These are phyloP conservation scores for Heliamphora exappendiculata DNA, from an alignment of 148 eudicot genomes.

Conservation along the genomic window DNA sequence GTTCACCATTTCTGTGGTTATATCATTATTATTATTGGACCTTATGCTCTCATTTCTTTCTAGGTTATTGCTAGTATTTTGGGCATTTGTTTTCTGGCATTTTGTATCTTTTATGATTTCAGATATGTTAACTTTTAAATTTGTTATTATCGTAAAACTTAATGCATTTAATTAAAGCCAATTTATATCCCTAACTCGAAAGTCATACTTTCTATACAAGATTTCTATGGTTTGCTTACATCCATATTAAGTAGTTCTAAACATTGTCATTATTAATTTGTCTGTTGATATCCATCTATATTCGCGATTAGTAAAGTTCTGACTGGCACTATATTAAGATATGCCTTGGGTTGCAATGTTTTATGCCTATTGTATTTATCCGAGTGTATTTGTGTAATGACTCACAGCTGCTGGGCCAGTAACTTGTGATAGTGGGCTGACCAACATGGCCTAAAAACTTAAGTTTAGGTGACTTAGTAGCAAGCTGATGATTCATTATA, in stretches of 20 bases:
- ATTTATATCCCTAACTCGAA: background rate
- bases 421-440: too few relatives aligned
- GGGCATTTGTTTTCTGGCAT: background rate
- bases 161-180: background rate
- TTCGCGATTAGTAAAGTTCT: background rate
- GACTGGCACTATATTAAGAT: background rate
- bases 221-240: background rate
- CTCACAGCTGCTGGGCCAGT: too few relatives aligned
- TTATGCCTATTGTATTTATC: background rate
- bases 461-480: too few relatives aligned
- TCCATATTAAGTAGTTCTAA: background rate
- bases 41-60: background rate
- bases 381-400: too few relatives aligned
- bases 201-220: background rate
- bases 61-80: background rate
- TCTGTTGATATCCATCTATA: slow-evolving; percentile 5
- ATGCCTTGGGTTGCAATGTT: background rate
- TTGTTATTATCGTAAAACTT: background rate
- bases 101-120: background rate
- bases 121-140: background rate
- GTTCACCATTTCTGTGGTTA: too few relatives aligned
- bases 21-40: too few relatives aligned
- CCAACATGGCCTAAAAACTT: too few relatives aligned
- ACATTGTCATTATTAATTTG: background rate
- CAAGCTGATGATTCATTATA: too few relatives aligned